Evolutionary conservation across 2,329 filamentous ascomycete genomes (phyloP).

Genomic region (Fusarium sp.): DNA sequence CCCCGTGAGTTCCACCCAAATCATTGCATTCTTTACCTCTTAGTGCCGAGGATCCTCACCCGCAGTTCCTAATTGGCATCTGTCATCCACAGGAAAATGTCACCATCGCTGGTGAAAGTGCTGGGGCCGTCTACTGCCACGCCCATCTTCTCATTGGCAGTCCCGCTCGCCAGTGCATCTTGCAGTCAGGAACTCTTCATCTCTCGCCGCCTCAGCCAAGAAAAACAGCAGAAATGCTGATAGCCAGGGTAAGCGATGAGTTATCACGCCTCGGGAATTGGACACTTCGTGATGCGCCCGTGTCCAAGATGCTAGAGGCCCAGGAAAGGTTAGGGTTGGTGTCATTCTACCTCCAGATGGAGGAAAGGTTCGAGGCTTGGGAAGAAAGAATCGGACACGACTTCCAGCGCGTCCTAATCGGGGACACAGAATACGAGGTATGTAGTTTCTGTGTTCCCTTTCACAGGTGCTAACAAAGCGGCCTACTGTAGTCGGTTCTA

Average conservation of each 20-base stretch:
- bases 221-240: background rate
- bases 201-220: constrained; percentile 56
- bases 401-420: background rate
- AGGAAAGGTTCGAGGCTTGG: constrained; percentile 53
- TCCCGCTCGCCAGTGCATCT: constrained; percentile 51
- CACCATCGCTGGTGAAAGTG: constrained; percentile 59
- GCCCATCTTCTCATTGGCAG: constrained; percentile 55
- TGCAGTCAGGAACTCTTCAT: constrained; percentile 57
- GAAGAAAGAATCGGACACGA: constrained; percentile 30
- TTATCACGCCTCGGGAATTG: background rate
- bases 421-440: background rate
- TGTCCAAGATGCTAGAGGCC: constrained; percentile 47
- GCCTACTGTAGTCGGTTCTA: constrained; percentile 55
- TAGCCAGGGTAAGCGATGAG: background rate
- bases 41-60: too few relatives aligned
- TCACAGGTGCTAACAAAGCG: constrained; percentile 37
- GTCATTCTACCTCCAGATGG: constrained; percentile 57
- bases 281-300: constrained; percentile 3
- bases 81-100: constrained; percentile 25
- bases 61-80: too few relatives aligned
- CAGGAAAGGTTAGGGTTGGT: constrained; percentile 52
- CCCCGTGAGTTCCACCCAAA: background rate
- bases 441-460: background rate
- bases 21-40: too few relatives aligned
- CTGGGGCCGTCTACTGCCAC: constrained; percentile 59